Base-by-base conservation (phyloP, 192 early-diverging fungal species). In the Coemansia sp. region DNA sequence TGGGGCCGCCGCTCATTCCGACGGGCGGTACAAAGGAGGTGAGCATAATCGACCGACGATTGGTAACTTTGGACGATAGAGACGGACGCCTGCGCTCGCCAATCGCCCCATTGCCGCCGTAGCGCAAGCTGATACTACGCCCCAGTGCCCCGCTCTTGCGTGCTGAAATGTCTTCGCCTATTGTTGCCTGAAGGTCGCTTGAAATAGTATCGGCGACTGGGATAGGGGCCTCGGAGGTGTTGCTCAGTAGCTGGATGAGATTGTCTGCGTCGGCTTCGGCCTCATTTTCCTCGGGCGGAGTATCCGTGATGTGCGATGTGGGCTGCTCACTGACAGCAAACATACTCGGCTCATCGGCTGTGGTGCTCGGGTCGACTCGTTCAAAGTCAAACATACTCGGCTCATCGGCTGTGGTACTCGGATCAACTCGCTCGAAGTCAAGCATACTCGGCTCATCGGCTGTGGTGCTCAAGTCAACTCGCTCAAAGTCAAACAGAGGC, bases 21-120 rank as follows among this genome's bases (percentile, higher is more conserved):
- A 82, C 80, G 0, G 80, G 80, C 19, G 80, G 80, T 8, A 76
- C 74, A 66, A 82, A 82, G 14, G 80, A 82, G 10, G 80, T 82
- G 23, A 82, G 72, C 75, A 82, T 71, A 5, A 82, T 82, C 1
- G 80, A 82, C 27, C 80, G 71, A 5, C 80, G 64, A 63, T 82
- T 82, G 2, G 44, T 37, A 1, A 50, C 62, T n/a, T 75, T 37
- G 3, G 61, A 27, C 2, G 72, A 70, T 0, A 73, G 36, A 6
- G 80, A 71, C 57, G 71, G 71, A 8, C 78, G 78, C 68, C 78
- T 38, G 68, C 80, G 80, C 48, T 67, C 74, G 12, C 63, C 62
- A 44, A 61, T 48, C 19, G 38, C 11, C 2, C 27, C 62, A 38
- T 4, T 64, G 41, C 68, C 45, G 21, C 37, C 51, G 44, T 37